These are phyloP conservation scores for Polytolypa hystricis DNA, from an alignment of 2,329 filamentous ascomycete species.

Conservation along the genomic window DNA sequence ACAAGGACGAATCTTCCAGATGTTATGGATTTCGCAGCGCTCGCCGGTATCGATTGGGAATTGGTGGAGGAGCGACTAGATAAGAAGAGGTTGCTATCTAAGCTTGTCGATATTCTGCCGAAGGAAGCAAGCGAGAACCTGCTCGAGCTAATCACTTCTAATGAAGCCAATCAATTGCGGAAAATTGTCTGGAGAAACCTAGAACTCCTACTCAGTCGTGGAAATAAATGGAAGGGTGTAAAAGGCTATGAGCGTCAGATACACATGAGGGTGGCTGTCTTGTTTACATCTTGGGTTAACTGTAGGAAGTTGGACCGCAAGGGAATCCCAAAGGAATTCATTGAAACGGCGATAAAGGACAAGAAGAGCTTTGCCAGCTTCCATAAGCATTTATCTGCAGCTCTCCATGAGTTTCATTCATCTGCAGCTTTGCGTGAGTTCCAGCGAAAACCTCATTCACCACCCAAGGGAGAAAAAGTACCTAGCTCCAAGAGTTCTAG, in stretches of 20 bases:
- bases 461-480: background rate
- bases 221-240: slow-evolving; percentile 10
- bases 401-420: slow-evolving; percentile 14
- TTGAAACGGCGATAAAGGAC: slow-evolving; percentile 17
- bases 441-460: background rate
- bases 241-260: slow-evolving; percentile 10
- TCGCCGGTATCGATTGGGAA: slow-evolving; percentile 24
- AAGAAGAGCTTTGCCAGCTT: slow-evolving; percentile 20
- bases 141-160: slow-evolving; percentile 8
- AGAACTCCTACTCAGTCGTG: background rate
- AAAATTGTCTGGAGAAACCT: background rate
- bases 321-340: slow-evolving; percentile 14
- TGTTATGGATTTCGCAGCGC: slow-evolving; percentile 17
- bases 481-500: background rate
- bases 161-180: background rate
- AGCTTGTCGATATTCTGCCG: slow-evolving; percentile 16
- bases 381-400: slow-evolving; percentile 18
- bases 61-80: slow-evolving; percentile 29
- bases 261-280: slow-evolving; percentile 16
- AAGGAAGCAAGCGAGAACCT: slow-evolving; percentile 14
- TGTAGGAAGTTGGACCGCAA: slow-evolving; percentile 13
- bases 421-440: background rate
- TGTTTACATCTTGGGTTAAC: slow-evolving; percentile 25
- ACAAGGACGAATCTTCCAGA: slow-evolving; percentile 10
- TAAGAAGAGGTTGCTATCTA: slow-evolving; percentile 24